Evolutionary conservation across 1,284 basidiomycete species (phyloP), one percentile per base, ranked within the genome.

Genomic region (Apiotrichum sp.): DNA sequence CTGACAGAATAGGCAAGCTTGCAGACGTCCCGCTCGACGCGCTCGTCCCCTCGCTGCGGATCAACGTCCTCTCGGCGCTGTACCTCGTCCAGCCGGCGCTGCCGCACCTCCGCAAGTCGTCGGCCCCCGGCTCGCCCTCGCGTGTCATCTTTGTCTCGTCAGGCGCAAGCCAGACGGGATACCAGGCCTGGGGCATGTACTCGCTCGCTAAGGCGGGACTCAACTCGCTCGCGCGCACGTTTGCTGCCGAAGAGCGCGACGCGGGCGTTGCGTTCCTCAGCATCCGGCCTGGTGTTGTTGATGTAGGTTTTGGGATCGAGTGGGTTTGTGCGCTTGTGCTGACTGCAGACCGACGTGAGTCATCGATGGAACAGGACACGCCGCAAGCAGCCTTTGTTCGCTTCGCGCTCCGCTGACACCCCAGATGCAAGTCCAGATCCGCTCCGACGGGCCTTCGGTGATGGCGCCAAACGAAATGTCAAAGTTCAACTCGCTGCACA

Each of bases 271-370:
- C 73, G 0, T 69, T 73, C 4, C 78, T 78, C 56, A 70, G 80
- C 0, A 68, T 83, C 10, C 67, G 81, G 13, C 81, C 81, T 0
- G 81, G 81, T 1, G 74, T 81, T 3, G 78, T 82, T 2, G 78
- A 80, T 56, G 74, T 75, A 61, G 65, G 73, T 66, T 43, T 8
- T 8, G 36, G 13, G 31, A 16, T n/a, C 29, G 7, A 13, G 3
- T 14, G 3, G 6, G 8, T 22, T 22, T 22, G 22, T 22, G 22
- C 22, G 22, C 22, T 2, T 16, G 22, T 36, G 48, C 58, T 59
- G 47, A 59, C 59, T 0, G 31, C 53, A 61, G 59, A 61, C 59
- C 45, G 59, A 55, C 31, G 56, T 57, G 48, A 57, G 56, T 53
- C 22, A 22, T 22, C 22, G 22, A 22, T 22, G 22, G 22, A 22